A percentile compares a stretch with the other conserved stretches of the same genome.
Conservation (phyloP, 257 asterid genomes). For the Coffea eugenioides region DNA sequence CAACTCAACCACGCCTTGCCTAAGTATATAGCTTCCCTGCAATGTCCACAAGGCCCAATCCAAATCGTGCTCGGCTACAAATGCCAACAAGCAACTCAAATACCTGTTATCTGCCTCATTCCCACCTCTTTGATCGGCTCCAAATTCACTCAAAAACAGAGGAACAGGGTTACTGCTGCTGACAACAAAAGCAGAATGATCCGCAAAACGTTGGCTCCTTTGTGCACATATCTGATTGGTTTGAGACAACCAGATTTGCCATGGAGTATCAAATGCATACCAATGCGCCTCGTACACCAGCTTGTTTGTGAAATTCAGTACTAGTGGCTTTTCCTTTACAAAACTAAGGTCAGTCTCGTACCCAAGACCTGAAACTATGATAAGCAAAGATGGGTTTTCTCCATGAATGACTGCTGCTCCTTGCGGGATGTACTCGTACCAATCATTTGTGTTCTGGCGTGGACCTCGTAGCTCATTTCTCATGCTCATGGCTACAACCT, state of each 20-base stretch:
- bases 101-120: slow-evolving; percentile 49
- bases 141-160: slow-evolving; percentile 64
- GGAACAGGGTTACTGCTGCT: slow-evolving; percentile 37
- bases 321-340: slow-evolving; percentile 33
- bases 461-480: slow-evolving; percentile 71
- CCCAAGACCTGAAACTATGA: slow-evolving; percentile 45
- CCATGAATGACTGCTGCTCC: slow-evolving; percentile 43
- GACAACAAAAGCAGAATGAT: slow-evolving; percentile 36
- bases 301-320: slow-evolving; percentile 27
- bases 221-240: slow-evolving; percentile 30
- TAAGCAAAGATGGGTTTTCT: slow-evolving; percentile 42
- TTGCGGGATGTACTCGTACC: slow-evolving; percentile 38
- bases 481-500: slow-evolving; percentile 61
- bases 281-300: slow-evolving; percentile 55
- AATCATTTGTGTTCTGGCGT: slow-evolving; percentile 30
- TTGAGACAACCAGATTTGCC: background rate
- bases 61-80: slow-evolving; percentile 49
- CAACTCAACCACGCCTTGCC: slow-evolving; percentile 30
- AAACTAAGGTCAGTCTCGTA: slow-evolving; percentile 40
- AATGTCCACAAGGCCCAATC: slow-evolving; percentile 81
- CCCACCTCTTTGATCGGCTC: slow-evolving; percentile 41
- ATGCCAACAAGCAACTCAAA: slow-evolving; percentile 51
- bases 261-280: slow-evolving; percentile 29
- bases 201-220: slow-evolving; percentile 15
- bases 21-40: slow-evolving; percentile 62